Conservation (phyloP, 768 basidiomycete genomes). For the Lactifluus pinguis region DNA sequence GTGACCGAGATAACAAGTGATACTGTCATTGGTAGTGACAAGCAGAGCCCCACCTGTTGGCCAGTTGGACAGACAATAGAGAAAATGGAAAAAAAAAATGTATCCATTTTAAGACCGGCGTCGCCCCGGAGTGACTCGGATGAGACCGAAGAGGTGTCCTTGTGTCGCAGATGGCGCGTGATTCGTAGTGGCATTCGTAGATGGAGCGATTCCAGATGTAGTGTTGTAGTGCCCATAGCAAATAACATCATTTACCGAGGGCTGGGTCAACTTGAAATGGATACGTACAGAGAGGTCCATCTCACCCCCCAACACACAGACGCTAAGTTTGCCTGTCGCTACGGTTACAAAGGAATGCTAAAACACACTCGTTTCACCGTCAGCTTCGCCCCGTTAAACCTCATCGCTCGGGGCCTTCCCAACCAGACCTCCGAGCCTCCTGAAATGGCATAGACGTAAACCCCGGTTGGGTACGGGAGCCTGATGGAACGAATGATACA, state of each 20-base stretch:
- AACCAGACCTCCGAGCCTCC: constrained; percentile 62
- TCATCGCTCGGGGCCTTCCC: constrained; percentile 47
- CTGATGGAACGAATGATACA: not conserved
- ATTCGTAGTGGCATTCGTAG: no score
- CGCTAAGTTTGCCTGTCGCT: not conserved
- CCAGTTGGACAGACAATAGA: no score
- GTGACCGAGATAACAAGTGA: no score
- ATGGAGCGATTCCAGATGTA: no score
- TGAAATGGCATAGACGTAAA: constrained; percentile 49
- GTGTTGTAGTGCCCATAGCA: not conserved
- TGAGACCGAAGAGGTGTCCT: no score
- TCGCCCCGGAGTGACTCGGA: no score
- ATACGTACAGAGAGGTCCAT: not conserved
- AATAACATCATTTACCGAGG: not conserved
- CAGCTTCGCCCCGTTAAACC: constrained; percentile 4
- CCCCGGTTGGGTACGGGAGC: not conserved
- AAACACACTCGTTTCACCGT: not conserved
- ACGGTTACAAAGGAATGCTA: not conserved
- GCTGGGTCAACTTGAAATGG: not conserved
- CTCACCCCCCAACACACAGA: not conserved
- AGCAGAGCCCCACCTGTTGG: no score
- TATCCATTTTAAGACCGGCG: no score
- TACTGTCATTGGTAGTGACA: no score
- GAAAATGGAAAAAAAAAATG: no score
- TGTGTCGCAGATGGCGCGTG: no score